Percentiles rank a stretch among this genome's conserved stretches.
Evolutionary conservation across 2,329 filamentous ascomycete species (phyloP).

Genomic region (Thielaviopsis populi): DNA sequence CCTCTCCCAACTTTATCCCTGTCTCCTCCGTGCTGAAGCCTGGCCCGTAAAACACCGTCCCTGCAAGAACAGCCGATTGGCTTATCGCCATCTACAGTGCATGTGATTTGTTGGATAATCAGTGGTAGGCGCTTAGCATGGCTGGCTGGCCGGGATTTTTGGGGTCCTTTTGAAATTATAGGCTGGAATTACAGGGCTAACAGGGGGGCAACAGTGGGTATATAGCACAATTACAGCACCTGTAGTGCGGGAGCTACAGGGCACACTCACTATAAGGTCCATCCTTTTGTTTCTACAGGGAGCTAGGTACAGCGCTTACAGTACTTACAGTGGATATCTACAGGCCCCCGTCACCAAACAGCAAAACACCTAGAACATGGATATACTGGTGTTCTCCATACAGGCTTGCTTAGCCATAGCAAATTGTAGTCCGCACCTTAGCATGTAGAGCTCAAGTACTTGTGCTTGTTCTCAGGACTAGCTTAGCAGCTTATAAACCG

Average conservation of each 20-base stretch:
- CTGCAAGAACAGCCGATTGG: not conserved
- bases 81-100: not conserved
- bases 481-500: not conserved
- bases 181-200: not conserved
- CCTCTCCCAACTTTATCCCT: not conserved
- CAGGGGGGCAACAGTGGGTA: not conserved
- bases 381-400: not conserved
- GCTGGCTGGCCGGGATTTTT: not conserved
- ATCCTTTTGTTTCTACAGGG: not conserved
- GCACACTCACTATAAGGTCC: not conserved
- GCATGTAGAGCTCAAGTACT: not conserved
- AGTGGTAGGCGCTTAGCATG: not conserved
- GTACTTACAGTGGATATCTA: too few species aligned
- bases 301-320: too few species aligned
- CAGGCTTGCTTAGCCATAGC: not conserved
- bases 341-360: not conserved
- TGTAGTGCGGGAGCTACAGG: too few species aligned
- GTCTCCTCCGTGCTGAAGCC: not conserved
- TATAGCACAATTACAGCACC: too few species aligned
- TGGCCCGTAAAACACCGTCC: not conserved
- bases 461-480: too few species aligned
- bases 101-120: not conserved
- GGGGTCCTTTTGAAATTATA: not conserved
- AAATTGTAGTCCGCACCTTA: not conserved
- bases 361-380: not conserved